Base-by-base conservation (phyloP, 2,329 filamentous ascomycete species). In the Xylaria sp. region DNA sequence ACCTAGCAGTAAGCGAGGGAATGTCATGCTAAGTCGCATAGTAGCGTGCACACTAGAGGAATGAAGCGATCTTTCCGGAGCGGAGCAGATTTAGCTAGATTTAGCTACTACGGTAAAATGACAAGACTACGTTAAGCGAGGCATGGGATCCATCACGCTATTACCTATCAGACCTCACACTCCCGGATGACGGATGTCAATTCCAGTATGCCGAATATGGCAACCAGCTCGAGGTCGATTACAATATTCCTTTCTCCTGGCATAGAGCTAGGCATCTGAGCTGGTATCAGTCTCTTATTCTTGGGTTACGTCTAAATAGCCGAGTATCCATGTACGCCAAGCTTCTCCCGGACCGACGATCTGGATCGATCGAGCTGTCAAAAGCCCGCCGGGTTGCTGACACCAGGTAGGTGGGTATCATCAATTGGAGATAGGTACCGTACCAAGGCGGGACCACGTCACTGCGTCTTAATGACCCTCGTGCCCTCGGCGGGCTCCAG, bases 401-500 rank as follows among this genome's bases (percentile, higher is more conserved):
- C 39, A 42, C 39, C 34, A 36, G 14, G 12, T 17, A 42, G 39
- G 27, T 27, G 53, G 39, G 65, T 54, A 53, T 32, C 48, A 45
- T 56, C 17, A 50, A 64, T 32, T 59, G 61, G 30, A 9, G 32
- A 8, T 32, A 27, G 24, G 24, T 7, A 36, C 34, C 34, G 34
- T 8, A 27, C 9, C 42, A 27, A 30, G 32, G 24, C 30, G 21
- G 21, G 30, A 27, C 56, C 56, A 63, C 50, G 32, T 70, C 47
- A 54, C 21, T 60, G 65, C 19, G 61, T 61, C 61, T 64, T 70
- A 64, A 74, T 75, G 19, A 78, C 74, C 57, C 71, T 78, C 32
- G 77, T 88, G 5, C 92, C 94, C 75, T 96, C 89, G 0, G 95
- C 95, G 8, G 94, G 94, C 81, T 97, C 92, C 51, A 99, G 84